Base-by-base conservation (phyloP, 129 eudicot species). In the Helianthus tuberosus region DNA sequence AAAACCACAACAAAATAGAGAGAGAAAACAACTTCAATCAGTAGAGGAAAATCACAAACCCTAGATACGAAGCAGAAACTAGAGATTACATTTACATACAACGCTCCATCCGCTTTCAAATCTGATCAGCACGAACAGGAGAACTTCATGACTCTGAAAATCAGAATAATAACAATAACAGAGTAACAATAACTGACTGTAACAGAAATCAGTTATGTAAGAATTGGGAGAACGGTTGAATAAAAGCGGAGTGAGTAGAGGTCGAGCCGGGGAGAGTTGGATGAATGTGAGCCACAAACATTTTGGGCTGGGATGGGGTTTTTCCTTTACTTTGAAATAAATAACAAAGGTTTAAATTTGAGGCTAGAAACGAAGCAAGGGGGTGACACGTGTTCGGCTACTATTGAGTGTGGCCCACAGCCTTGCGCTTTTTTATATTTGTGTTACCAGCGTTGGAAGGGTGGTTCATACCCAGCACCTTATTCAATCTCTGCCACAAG, bases 221-320 rank as follows among this genome's bases (percentile, higher is more conserved):
- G 27, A 13, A 63, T 27, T 23, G 17, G 44, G 43, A 7, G 43
- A 50, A 46, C 16, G 52, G 15, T 23, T 71, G 69, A 47, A 41
- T 36, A 63, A 10, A 58, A 46, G 63, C 5, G 20, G 35, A 67
- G 8, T 32, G 75, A 64, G 10, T 35, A 47, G 23, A 43, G 47
- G 47, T 43, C 47, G 47, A 35, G 57, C 1, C 11, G 57, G 59
- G 29, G 10, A 66, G 6, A 63, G 6, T 41, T 49, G 15, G 64
- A 20, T 70, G 72, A 87, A 73, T 82, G 66, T 83, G 57, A 92
- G 88, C 97, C 97, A 92, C 97, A 36, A 85, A 16, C 69, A 82
- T 29, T 71, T 77, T 69, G 5, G 27, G 63, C 57, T 13, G 5
- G 27, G 63, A 50, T 13, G 38, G 27, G 71, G 69, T 75, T 55